Base-by-base conservation (phyloP, 495 filamentous ascomycete species). In the Podospora tetraspora region DNA sequence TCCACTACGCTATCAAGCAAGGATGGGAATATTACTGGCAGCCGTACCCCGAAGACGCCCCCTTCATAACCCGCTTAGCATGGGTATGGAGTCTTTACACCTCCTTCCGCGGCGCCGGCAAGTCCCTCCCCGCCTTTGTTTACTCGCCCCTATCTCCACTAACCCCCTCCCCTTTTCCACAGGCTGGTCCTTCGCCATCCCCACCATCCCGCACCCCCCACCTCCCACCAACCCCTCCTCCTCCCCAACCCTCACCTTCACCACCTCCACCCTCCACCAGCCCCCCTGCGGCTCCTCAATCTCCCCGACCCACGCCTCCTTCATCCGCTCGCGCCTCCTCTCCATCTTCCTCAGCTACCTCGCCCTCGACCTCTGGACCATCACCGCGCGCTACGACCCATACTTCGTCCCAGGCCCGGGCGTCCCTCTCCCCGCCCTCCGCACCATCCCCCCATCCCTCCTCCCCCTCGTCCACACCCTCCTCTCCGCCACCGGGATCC, bases 61-160 rank as follows among this genome's bases (percentile, higher is more conserved):
- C 80, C 3, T 83, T 93, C 60, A 66, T 73, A 13, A 84, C 88
- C 68, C 88, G 93, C 2, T 72, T 96, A 19, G 84, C 86, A 66
- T 97, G 92, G 92, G 83, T 84, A 12, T 75, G 86, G 13, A 91
- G 92, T 62, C 76, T 95, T 21, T 78, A 89, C 57, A 83, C 83
- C 68, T 90, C 89, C 69, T 88, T 93, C 72, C 82, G 91, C 29
- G 89, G 91, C 0, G 84, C 88, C 10, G 80, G 80, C 80, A 70
- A 66, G 76, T 57, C 3, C 6, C 3, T 13, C 34, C 34, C 34
- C 13, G 3, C 13, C 11, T 43, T 59, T 24, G 16, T 22, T 62
- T 52, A 10, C 16, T 23, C 59, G 13, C 52, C n/a, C 37, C 57
- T 65, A 24, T n/a, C 9, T 4, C n/a, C 8, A 21, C 57, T 52